Evolutionary conservation across 371 early-diverging fungal genomes (phyloP).

Genomic region (Batkoa obscura): DNA sequence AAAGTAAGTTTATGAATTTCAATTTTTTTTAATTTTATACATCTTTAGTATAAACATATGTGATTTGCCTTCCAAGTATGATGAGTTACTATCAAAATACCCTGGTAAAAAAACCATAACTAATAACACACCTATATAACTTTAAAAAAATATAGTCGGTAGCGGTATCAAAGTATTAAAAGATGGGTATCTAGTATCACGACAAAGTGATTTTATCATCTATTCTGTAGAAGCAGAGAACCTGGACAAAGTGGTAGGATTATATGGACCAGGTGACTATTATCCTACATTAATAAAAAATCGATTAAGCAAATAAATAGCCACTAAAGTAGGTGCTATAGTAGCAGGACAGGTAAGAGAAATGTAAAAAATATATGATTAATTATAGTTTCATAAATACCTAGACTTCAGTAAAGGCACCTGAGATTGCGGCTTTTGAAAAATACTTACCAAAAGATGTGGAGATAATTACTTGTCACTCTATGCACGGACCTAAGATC

Average conservation of each 20-base stretch:
- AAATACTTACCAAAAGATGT: constrained; percentile 69
- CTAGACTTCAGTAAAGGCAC: constrained; percentile 84
- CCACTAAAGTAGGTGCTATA: constrained; percentile 73
- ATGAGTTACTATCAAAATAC: background rate
- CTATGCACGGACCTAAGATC: constrained; percentile 86
- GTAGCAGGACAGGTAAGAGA: constrained; percentile 48
- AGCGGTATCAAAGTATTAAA: constrained; percentile 39
- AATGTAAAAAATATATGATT: background rate
- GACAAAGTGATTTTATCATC: constrained; percentile 73
- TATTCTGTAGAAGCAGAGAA: constrained; percentile 87
- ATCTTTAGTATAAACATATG: constrained; percentile 52
- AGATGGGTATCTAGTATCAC: constrained; percentile 70
- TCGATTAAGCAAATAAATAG: constrained; percentile 13
- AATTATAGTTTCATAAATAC: background rate
- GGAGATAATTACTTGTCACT: constrained; percentile 83
- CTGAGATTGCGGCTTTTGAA: constrained; percentile 78
- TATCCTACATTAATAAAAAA: background rate
- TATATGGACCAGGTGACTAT: constrained; percentile 60
- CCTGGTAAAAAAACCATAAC: background rate
- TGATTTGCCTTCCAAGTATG: constrained; percentile 58
- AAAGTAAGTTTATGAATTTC: constrained; percentile 7
- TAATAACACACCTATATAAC: too few species aligned
- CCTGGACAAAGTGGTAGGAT: constrained; percentile 52
- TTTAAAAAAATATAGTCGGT: constrained; percentile 12
- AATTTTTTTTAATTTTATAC: too few species aligned